These are phyloP conservation scores for Paecilomyces sp. DNA, from an alignment of 2,329 filamentous ascomycete genomes.

Conservation along the genomic window DNA sequence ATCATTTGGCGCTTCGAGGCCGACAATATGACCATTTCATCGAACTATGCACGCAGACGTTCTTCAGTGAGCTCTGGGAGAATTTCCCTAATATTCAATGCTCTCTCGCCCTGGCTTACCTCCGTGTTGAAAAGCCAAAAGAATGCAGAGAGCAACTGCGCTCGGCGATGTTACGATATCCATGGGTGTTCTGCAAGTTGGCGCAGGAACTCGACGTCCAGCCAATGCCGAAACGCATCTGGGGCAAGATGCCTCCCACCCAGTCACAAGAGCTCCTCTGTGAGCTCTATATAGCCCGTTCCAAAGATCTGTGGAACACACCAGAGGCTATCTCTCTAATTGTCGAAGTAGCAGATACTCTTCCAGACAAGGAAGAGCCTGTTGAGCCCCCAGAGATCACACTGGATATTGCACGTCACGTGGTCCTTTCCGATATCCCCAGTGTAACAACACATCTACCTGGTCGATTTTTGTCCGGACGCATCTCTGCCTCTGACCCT, in stretches of 20 bases:
- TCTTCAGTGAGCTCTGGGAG: constrained; percentile 45
- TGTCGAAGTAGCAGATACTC: constrained; percentile 58
- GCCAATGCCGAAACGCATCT: constrained; percentile 67
- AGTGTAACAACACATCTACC: constrained; percentile 65
- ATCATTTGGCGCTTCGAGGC: constrained; percentile 76
- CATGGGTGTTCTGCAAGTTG: constrained; percentile 77
- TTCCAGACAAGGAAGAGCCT: constrained; percentile 36
- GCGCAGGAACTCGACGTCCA: constrained; percentile 76
- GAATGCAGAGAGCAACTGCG: constrained; percentile 60
- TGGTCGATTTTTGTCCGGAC: constrained; percentile 52
- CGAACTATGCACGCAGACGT: constrained; percentile 53
- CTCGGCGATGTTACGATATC: constrained; percentile 63
- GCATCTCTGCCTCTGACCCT: constrained; percentile 73
- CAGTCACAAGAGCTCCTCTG: constrained; percentile 62
- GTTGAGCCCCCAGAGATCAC: constrained; percentile 42
- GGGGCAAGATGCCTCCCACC: constrained; percentile 66
- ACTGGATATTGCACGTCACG: constrained; percentile 61
- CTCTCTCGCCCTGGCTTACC: constrained; percentile 67
- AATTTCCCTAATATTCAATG: constrained; percentile 65
- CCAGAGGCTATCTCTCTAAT: constrained; percentile 63
- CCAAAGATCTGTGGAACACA: constrained; percentile 82
- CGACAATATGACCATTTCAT: constrained; percentile 70
- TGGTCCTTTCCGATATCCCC: constrained; percentile 69
- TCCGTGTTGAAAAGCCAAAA: constrained; percentile 60
- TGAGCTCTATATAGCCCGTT: constrained; percentile 66